Conservation (phyloP, 208 protist species). For the Trichomonas vaginalis region DNA sequence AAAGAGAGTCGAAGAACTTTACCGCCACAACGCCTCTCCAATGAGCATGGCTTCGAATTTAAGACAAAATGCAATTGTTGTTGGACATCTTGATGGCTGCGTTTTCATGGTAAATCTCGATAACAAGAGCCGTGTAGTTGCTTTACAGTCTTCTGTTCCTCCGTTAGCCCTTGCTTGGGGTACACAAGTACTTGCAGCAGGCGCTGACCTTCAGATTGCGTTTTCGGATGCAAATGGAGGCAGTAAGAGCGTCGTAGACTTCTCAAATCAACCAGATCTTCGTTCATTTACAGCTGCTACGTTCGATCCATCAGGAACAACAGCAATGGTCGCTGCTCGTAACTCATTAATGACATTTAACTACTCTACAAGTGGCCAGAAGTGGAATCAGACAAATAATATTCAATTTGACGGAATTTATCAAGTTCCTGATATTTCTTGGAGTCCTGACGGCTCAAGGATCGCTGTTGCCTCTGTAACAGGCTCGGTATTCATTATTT, state of each 20-base stretch:
- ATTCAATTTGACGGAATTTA: background rate
- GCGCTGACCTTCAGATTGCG: background rate
- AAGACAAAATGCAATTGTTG: background rate
- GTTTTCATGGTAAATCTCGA: background rate
- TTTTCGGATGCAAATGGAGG: background rate
- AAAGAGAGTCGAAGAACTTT: background rate
- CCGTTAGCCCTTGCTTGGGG: background rate
- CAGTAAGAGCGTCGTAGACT: background rate
- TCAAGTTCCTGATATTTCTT: background rate
- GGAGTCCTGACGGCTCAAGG: background rate
- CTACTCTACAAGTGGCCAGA: background rate
- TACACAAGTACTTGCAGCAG: background rate
- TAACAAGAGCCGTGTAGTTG: background rate
- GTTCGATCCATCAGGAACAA: background rate
- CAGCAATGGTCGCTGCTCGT: background rate
- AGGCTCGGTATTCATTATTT: background rate
- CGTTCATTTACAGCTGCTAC: background rate
- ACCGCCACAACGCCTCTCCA: background rate
- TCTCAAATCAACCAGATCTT: background rate
- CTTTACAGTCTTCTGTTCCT: background rate
- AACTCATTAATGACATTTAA: background rate
- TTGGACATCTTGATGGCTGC: constrained; percentile 8
- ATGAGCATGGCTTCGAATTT: background rate
- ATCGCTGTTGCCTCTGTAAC: constrained; percentile 13
- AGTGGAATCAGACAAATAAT: background rate